Evolutionary conservation across 768 basidiomycete genomes (phyloP).

Genomic region (Boletus sensibilis): DNA sequence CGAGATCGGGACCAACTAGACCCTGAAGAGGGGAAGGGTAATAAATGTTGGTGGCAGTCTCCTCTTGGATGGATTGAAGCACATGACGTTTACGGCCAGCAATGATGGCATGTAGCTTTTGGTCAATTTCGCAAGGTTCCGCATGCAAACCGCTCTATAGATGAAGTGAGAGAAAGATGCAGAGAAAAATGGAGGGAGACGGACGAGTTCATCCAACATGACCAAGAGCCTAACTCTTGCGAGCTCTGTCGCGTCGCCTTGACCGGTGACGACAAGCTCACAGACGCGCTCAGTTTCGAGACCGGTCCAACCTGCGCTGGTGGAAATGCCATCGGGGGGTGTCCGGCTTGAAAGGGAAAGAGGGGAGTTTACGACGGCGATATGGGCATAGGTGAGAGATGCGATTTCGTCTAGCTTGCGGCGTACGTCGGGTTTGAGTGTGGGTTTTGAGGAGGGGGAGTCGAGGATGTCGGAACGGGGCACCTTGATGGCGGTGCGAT

Average conservation of each 20-base stretch:
- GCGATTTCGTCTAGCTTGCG: constrained; percentile 92
- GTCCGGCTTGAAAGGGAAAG: constrained; percentile 71
- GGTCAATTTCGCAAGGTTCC: constrained; percentile 91
- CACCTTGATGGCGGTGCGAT: constrained; percentile 84
- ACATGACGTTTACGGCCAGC: constrained; percentile 85
- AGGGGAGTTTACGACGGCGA: constrained; percentile 89
- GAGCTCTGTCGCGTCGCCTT: constrained; percentile 85
- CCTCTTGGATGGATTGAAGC: constrained; percentile 92
- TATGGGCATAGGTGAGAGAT: constrained; percentile 86
- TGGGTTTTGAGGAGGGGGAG: constrained; percentile 71
- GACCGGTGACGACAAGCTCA: constrained; percentile 87
- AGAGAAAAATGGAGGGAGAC: constrained; percentile 31
- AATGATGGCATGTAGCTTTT: constrained; percentile 88
- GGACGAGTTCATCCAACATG: constrained; percentile 90
- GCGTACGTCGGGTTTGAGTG: constrained; percentile 79
- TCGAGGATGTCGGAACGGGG: constrained; percentile 93
- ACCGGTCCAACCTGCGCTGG: constrained; percentile 79
- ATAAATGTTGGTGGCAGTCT: constrained; percentile 97
- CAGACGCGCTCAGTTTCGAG: constrained; percentile 94
- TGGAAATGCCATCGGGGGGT: constrained; percentile 74
- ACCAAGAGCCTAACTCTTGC: constrained; percentile 89
- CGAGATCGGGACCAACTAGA: constrained; percentile 68
- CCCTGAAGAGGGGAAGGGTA: constrained; percentile 88
- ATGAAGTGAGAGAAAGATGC: background rate
- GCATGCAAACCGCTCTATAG: constrained; percentile 84